phyloP scores from a whole-genome alignment of 2,329 filamentous ascomycete species.

The Talaromyces sp. region DNA sequence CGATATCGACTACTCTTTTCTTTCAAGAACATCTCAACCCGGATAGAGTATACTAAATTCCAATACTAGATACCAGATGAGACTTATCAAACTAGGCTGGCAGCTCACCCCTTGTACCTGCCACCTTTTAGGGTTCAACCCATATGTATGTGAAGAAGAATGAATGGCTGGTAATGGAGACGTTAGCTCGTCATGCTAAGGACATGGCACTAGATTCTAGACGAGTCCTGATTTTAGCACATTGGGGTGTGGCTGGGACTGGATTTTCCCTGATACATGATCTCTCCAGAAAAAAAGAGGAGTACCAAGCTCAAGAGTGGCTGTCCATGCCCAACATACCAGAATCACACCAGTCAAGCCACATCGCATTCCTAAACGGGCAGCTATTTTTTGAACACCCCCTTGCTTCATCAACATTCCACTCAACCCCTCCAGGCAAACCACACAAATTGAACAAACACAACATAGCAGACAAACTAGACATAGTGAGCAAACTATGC shows the following conservation, averaged over 20 bases:
- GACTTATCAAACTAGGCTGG: neutral
- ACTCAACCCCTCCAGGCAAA: neutral
- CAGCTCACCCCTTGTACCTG: neutral
- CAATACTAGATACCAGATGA: neutral
- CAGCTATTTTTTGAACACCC: neutral
- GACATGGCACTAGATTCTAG: no score
- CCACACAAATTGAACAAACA: constrained; percentile 5
- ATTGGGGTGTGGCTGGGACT: neutral
- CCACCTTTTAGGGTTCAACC: neutral
- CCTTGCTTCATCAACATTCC: constrained; percentile 13
- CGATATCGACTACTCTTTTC: neutral
- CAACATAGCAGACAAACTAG: constrained; percentile 4
- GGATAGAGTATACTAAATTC: neutral
- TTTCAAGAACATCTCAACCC: no score
- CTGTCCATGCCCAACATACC: neutral
- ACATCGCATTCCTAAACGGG: neutral
- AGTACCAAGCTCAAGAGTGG: neutral
- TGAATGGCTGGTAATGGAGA: neutral
- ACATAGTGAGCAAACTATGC: constrained; percentile 10
- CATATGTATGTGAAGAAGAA: neutral
- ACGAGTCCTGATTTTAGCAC: neutral
- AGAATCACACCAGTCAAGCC: neutral
- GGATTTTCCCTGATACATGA: no score
- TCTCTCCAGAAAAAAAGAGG: neutral
- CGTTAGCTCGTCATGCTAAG: neutral